Conservation (phyloP, 2,329 filamentous ascomycete species). For the Teratosphaeria destructans region DNA sequence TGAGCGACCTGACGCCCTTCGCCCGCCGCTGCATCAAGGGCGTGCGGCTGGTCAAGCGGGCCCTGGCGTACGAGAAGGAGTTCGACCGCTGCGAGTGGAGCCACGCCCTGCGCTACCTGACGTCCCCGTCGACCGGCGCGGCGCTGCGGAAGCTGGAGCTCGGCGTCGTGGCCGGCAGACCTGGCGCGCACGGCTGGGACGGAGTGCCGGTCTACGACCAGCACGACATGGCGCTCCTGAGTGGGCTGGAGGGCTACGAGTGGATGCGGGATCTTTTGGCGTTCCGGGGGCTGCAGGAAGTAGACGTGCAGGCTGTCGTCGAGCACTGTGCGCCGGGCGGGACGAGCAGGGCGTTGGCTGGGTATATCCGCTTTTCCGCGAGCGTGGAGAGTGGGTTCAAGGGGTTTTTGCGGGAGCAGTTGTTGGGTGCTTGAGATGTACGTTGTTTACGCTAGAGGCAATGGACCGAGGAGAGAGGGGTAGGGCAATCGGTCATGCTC, state of each 20-base stretch:
- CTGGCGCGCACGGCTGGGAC: conserved; percentile 38
- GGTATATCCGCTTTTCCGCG: conserved; percentile 50
- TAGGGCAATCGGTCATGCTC: not conserved
- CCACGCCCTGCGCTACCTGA: conserved; percentile 41
- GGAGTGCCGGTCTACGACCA: conserved; percentile 36
- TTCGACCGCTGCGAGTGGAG: conserved; percentile 48
- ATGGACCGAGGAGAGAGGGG: not conserved
- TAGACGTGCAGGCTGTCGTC: conserved; percentile 45
- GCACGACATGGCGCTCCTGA: conserved; percentile 36
- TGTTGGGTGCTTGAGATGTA: conserved; percentile 1
- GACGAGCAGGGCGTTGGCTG: conserved; percentile 44
- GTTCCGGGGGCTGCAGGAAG: conserved; percentile 38
- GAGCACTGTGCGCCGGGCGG: conserved; percentile 43
- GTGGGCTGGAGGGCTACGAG: conserved; percentile 41
- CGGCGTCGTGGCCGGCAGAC: conserved; percentile 46
- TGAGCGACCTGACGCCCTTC: conserved; percentile 44
- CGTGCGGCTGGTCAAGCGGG: conserved; percentile 47
- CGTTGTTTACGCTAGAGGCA: not conserved
- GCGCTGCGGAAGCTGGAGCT: conserved; percentile 34
- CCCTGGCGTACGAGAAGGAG: conserved; percentile 43
- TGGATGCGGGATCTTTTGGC: conserved; percentile 48
- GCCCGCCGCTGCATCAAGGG: conserved; percentile 40
- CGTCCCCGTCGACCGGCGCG: conserved; percentile 16
- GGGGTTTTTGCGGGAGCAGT: conserved; percentile 37
- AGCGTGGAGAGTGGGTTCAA: conserved; percentile 48